Evolutionary conservation across 192 early-diverging fungal genomes (phyloP), one percentile per base, ranked within the genome.

Genomic region (Backusella morwellensis): DNA sequence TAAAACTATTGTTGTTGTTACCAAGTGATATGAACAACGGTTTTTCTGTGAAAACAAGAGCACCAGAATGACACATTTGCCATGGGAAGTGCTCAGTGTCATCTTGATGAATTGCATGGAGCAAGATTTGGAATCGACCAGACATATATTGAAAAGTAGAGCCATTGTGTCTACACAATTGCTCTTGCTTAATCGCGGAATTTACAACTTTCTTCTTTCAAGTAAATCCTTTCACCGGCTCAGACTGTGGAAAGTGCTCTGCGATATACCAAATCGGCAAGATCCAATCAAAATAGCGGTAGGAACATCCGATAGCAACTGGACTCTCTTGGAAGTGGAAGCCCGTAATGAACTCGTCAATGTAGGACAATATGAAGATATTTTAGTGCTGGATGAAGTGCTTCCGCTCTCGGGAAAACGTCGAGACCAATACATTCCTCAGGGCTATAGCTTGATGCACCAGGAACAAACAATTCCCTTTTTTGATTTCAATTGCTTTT

Each of bases 301-400:
- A 21, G 68, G 68, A 14, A 41, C 38, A 36, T 70, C 68, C 15
- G 21, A 70, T 38, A 70, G 36, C 19, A 35, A 15, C 38, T 70
- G 68, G 68, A 70, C 68, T n/a, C 19, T 70, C 8, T 35, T 70
- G 35, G 68, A 70, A 41, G 68, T 70, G 12, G 68, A 70, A 14
- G 68, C 38, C 6, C 36, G 68, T 40, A 70, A 41, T 38, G 68
- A 70, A 41, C 35, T 35, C 9, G 23, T 70, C 11, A 38, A 21
- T 23, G 38, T 38, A 38, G 38, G 36, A 5, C 35, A 70, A 12
- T 70, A 70, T 36, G 36, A 70, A 12, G 38, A 70, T 21, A 12
- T 70, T 70, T 23, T 70, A 38, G 68, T 70, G 9, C 3, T 70
- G 68, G 68, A 70, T 7, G 68, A 70, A 70, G 38, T 38, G 2